Conservation (phyloP, 306 rosid species). For the Rosa chinensis region DNA sequence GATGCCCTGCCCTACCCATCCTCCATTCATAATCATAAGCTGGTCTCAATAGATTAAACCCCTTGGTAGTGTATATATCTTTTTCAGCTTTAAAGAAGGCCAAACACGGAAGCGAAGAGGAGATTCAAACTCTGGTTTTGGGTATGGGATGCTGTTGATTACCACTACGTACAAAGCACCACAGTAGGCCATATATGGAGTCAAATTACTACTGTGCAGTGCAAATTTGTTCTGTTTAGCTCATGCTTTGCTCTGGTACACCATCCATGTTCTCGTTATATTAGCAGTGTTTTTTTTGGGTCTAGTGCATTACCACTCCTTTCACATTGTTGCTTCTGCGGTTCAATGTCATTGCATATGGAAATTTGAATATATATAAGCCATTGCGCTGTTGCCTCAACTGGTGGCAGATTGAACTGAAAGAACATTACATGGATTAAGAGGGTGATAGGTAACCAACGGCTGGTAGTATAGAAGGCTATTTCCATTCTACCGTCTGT, state of each 20-base stretch:
- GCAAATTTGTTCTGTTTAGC: neutral
- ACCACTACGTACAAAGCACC: neutral
- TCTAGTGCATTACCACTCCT: neutral
- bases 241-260: neutral
- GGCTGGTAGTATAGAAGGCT: neutral
- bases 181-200: neutral
- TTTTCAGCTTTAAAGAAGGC: neutral
- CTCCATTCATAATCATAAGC: neutral
- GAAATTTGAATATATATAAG: neutral
- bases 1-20: neutral
- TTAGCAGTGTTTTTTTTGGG: neutral
- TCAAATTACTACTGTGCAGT: neutral
- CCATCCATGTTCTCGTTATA: neutral
- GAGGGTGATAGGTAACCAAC: neutral
- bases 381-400: neutral
- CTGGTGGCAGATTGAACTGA: neutral
- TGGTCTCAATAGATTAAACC: neutral
- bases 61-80: neutral
- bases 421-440: neutral
- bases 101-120: neutral
- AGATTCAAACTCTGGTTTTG: neutral
- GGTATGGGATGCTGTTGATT: neutral
- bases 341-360: neutral
- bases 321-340: neutral
- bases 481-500: constrained; percentile 23